Evolutionary conservation across 2,329 filamentous ascomycete genomes (phyloP), one percentile per base, ranked within the genome.

Genomic region (Aspergillus intermedius): DNA sequence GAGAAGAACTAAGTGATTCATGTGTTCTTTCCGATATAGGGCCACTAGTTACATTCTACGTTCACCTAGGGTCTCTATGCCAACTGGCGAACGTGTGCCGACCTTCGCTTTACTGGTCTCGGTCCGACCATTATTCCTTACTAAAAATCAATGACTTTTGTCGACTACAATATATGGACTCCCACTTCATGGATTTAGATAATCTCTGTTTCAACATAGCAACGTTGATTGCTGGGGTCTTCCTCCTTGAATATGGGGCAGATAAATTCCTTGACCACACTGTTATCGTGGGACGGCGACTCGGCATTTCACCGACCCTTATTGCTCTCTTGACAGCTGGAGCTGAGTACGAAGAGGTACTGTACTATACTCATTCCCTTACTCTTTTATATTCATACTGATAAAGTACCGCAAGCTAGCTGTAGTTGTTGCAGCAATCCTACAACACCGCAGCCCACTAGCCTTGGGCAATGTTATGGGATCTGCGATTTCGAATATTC

Each of bases 261-360:
- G 76, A 79, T 57, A 74, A 73, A 45, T 79, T 79, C 58, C 67
- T 79, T 51, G 71, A 77, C 51, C 72, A 79, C 47, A 77, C 76
- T 5, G 74, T 73, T 5, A 65, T 72, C 30, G 62, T 79, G 10
- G 76, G 74, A 8, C 64, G 60, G 28, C 71, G 71, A 2, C 60
- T 74, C 1, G 65, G 71, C 13, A 62, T 80, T 10, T 71, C 76
- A 1, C 68, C 71, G 25, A 74, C 74, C 2, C 46, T 79, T 22
- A 72, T 80, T 51, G 74, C 70, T 3, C 67, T 81, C 6, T 63
- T 81, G 32, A 79, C 77, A 3, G 76, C 73, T 10, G 77, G 77
- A 15, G 76, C 71, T 39, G 77, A 80, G 64, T 81, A 74, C 69
- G 78, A 80, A 70, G 77, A 80, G 70, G 75, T 77, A 58, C 4